Evolutionary conservation across 2,329 filamentous ascomycete species (phyloP), one percentile per base, ranked within the genome.

Genomic region (Monosporascus sp.): DNA sequence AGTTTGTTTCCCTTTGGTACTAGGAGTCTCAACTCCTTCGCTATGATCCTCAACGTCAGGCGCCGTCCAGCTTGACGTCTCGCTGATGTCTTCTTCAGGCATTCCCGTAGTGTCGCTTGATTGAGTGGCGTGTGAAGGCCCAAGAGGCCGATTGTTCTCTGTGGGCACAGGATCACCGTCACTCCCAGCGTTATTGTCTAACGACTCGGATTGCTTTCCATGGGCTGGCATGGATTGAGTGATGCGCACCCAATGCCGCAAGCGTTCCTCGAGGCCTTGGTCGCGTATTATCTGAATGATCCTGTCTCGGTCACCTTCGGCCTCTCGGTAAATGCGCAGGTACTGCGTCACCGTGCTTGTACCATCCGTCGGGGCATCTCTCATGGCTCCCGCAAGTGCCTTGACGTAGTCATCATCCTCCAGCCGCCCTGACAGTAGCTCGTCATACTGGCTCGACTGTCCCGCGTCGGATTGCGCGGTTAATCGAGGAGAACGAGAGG

Each of bases 221-320:
- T 54, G 31, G 20, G 46, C 51, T 11, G 54, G 50, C 55, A 67
- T 71, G 24, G 58, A 65, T 56, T 66, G 73, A 55, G 83, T 81
- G 24, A 81, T 71, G 35, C 76, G 73, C 11, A 86, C 75, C 74
- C 84, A 82, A 65, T 83, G 82, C 11, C 74, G 72, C 37, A 89
- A 74, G 48, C 80, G 78, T 11, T 82, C 79, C 52, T 80, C 75
- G 2, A 82, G 74, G 5, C 79, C 76, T 59, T 87, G 83, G 38
- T 82, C 77, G 39, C 79, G 76, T 35, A 87, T 83, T 22, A 88
- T 82, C 41, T 76, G 72, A 3, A 86, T 59, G 25, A 88, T 82
- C 54, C 75, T 77, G 37, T 80, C 74, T 0, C 78, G 77, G 59
- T 87, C 77, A 5, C 84, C 84, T 44, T 77, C 76, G 1, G 83